A percentile compares a stretch with the other conserved stretches of the same genome.
phyloP scores from a whole-genome alignment of 148 eudicot species.

The Chenopodium berlandieri region DNA sequence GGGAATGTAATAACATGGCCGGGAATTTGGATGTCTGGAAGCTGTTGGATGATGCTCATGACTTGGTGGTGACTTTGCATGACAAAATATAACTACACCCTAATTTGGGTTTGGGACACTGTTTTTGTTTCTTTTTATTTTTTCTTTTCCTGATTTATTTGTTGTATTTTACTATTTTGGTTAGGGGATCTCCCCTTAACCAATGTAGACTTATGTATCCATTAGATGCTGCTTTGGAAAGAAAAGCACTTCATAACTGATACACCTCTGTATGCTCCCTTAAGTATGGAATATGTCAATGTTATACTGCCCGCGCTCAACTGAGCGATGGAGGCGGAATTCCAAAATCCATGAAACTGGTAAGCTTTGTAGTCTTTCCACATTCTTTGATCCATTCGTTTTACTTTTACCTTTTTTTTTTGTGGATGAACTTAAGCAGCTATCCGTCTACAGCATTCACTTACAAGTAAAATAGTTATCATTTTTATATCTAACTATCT shows the following conservation, averaged over 20 bases:
- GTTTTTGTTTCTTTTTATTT: background rate
- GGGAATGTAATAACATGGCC: conserved; percentile 94
- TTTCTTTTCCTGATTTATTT: background rate
- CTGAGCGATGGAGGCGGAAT: conserved; percentile 37
- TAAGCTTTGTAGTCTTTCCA: background rate
- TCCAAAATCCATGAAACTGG: conserved; percentile 9
- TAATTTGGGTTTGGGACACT: background rate
- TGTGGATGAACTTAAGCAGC: background rate
- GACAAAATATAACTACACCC: conserved; percentile 51
- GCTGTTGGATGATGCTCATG: conserved; percentile 88
- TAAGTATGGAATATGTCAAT: conserved; percentile 13
- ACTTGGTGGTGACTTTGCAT: conserved; percentile 81
- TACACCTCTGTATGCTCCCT: conserved; percentile 5
- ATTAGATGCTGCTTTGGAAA: conserved; percentile 7
- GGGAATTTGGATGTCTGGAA: conserved; percentile 96
- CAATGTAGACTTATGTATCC: background rate
- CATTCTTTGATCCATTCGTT: background rate
- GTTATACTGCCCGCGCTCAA: conserved; percentile 40
- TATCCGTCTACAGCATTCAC: background rate
- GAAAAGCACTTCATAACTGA: conserved; percentile 15
- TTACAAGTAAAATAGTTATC: too few species aligned
- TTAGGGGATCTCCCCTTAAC: background rate
- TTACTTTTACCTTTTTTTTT: too few species aligned
- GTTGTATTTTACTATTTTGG: conserved; percentile 19
- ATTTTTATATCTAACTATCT: too few species aligned